Percentiles rank a stretch among this genome's conserved stretches.
phyloP scores from a whole-genome alignment of 495 filamentous ascomycete genomes.

The Penicillium coprophilum region DNA sequence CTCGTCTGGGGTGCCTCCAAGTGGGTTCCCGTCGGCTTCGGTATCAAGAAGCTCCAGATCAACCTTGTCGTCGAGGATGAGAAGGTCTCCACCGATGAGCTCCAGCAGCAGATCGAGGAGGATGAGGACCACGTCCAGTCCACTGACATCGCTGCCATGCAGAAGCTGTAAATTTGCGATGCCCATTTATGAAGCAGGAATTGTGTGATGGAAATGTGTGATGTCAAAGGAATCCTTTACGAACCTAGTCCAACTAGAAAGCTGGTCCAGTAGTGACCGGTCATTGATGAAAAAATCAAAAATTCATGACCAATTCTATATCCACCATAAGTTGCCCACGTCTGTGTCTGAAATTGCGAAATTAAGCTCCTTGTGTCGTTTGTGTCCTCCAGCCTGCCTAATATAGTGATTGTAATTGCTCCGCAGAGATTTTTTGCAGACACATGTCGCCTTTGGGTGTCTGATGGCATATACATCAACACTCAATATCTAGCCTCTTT shows the following conservation, averaged over 20 bases:
- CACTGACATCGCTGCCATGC: constrained; percentile 86
- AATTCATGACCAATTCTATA: constrained; percentile 29
- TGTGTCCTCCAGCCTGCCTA: neutral
- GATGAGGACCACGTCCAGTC: constrained; percentile 98
- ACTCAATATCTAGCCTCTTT: neutral
- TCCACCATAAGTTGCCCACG: neutral
- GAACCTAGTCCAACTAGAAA: constrained; percentile 31
- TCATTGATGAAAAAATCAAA: constrained; percentile 33
- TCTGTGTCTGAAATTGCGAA: neutral
- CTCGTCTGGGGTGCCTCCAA: constrained; percentile 94
- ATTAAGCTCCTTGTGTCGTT: neutral
- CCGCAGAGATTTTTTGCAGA: neutral
- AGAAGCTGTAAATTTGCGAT: constrained; percentile 72
- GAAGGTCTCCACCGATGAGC: constrained; percentile 84
- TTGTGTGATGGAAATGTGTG: constrained; percentile 44
- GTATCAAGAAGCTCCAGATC: constrained; percentile 99
- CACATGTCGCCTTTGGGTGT: neutral
- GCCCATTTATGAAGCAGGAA: constrained; percentile 38
- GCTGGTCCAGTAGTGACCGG: constrained; percentile 23
- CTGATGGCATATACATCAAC: neutral
- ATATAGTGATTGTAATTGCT: neutral
- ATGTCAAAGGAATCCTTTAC: constrained; percentile 36
- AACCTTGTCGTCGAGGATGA: constrained; percentile 97
- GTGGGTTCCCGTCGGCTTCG: constrained; percentile 86
- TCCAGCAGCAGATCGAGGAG: constrained; percentile 81